Conservation (phyloP, 148 eudicot species). For the Persicaria maculosa region DNA sequence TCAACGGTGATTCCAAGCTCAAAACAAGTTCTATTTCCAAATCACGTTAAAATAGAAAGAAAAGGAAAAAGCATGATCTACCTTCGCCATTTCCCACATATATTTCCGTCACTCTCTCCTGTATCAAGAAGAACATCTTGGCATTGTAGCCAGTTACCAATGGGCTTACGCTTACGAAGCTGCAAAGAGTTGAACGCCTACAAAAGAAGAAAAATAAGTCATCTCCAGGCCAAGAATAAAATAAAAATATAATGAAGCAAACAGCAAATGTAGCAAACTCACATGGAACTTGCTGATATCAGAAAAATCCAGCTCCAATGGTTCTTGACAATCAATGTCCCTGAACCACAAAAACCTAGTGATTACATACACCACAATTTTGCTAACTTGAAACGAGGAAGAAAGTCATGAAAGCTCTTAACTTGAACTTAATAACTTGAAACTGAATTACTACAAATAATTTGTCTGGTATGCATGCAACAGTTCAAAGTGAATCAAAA, state of each 20-base stretch:
- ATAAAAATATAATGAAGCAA: conserved; percentile 1
- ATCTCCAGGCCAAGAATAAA: conserved; percentile 13
- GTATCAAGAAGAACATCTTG: conserved; percentile 46
- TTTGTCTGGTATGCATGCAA: neutral
- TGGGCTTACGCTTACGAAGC: conserved; percentile 39
- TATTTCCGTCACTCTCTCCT: conserved; percentile 58
- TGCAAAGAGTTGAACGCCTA: conserved; percentile 38
- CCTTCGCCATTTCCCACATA: conserved; percentile 99
- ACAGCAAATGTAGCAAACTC: conserved; percentile 22
- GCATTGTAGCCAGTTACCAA: conserved; percentile 96
- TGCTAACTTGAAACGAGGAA: neutral
- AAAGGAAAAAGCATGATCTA: conserved; percentile 14
- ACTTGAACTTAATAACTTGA: neutral
- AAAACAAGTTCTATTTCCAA: neutral
- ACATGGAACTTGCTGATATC: conserved; percentile 33
- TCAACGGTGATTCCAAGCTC: neutral
- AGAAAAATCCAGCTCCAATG: conserved; percentile 33
- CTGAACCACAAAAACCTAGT: conserved; percentile 33
- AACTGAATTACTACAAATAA: neutral
- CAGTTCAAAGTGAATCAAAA: neutral
- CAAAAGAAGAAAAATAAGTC: conserved; percentile 13
- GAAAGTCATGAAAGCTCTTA: neutral
- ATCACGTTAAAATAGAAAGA: neutral
- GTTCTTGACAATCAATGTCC: conserved; percentile 37
- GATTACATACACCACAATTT: neutral